Percentiles rank a stretch among this genome's conserved stretches.
Evolutionary conservation across 1,284 basidiomycete species (phyloP).

Genomic region (Apiotrichum siamense): DNA sequence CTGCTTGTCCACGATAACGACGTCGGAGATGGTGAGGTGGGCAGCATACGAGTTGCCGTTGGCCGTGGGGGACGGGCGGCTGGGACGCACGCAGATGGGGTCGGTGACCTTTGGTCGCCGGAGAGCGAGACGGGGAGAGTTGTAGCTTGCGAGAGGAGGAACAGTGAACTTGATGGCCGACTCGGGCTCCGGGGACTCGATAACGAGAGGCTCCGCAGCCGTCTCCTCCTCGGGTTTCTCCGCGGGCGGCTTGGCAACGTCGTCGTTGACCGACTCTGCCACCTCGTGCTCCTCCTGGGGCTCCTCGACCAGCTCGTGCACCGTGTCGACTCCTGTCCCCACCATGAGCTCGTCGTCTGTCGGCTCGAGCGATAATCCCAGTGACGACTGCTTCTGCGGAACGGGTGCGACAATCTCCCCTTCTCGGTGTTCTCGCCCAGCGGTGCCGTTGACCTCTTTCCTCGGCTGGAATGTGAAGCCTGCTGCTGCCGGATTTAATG

Average conservation of each 20-base stretch:
- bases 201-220: not conserved
- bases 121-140: slow-evolving; percentile 2
- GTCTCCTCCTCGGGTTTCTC: not conserved
- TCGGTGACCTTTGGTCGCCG: slow-evolving; percentile 1
- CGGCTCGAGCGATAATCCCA: slow-evolving; percentile 16
- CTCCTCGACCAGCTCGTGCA: not conserved
- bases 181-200: not conserved
- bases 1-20: slow-evolving; percentile 11
- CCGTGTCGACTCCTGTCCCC: not conserved
- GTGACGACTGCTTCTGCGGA: slow-evolving; percentile 5
- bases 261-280: not conserved
- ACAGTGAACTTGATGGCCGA: slow-evolving; percentile 13
- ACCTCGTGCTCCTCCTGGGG: not conserved
- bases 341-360: not conserved
- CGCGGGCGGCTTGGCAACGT: not conserved
- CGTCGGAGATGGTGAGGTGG: slow-evolving; percentile 6
- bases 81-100: slow-evolving; percentile 8
- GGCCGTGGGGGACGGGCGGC: slow-evolving; percentile 14
- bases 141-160: slow-evolving; percentile 6
- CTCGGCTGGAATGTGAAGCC: slow-evolving; percentile 32
- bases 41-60: slow-evolving; percentile 19
- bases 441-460: slow-evolving; percentile 5
- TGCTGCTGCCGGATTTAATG: slow-evolving; percentile 39
- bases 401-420: slow-evolving; percentile 7
- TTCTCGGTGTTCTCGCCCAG: slow-evolving; percentile 1